Evolutionary conservation across 352 stramenopile genomes (phyloP), one percentile per base, ranked within the genome.

Genomic region (Pythium folliculosum): DNA sequence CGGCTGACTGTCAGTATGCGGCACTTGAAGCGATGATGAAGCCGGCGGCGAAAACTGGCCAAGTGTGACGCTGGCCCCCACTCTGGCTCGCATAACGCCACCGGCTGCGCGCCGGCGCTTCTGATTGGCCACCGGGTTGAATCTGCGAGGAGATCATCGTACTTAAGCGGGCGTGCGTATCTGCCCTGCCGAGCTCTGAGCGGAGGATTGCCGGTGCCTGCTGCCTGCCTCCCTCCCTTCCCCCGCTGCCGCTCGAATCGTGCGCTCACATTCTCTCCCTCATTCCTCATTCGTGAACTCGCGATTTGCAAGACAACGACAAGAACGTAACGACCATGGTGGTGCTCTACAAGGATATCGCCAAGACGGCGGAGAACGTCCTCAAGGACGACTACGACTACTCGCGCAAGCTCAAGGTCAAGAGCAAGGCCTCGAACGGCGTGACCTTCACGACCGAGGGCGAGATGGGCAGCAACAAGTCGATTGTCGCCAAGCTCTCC

Each of bases 401-500:
- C 78, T 91, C 81, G 54, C 88, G 88, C 74, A 96, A 96, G 88
- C 81, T 96, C 65, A 96, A 96, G 80, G 81, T 96, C 82, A 96
- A 94, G 79, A 96, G 79, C 72, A 96, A 92, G 75, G 84, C 86
- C 32, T 77, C 87, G 27, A 94, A 94, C 73, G 86, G 88, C 60
- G 88, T 96, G 38, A 77, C 71, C 55, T 96, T 96, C 75, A 95
- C 88, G 54, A 96, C 88, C 21, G 88, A 96, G 73, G 88, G 88
- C 58, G 75, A 80, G 47, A 76, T 94, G 64, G 82, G 65, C 72
- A 73, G 68, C 77, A 92, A 92, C 81, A 94, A 94, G 78, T 84
- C 81, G 54, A 94, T 94, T 71, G 69, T 92, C 27, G 86, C 82
- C 65, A 94, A 94, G 80, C 72, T 94, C 60, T 80, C 81, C 59